Conservation (phyloP, 768 basidiomycete genomes). For the Sporobolomyces pararoseus region DNA sequence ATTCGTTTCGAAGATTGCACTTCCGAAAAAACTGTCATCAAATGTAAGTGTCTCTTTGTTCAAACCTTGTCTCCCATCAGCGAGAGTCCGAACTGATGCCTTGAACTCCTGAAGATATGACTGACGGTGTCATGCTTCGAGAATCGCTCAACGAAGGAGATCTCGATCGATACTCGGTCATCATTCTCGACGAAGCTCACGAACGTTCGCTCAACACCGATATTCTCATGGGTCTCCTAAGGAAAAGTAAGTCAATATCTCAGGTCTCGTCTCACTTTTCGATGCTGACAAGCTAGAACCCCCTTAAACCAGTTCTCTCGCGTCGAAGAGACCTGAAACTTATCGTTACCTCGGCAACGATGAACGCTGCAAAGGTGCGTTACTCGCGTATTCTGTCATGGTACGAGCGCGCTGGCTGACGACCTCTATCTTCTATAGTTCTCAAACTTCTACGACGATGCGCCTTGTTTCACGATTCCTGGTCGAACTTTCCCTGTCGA, state of each 20-base stretch:
- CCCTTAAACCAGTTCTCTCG: slow-evolving; percentile 62
- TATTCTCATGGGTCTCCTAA: slow-evolving; percentile 91
- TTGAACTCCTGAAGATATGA: too few relatives aligned
- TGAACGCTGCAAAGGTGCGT: slow-evolving; percentile 95
- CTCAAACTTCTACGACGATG: slow-evolving; percentile 89
- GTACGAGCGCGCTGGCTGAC: background rate
- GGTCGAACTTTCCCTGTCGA: slow-evolving; percentile 97
- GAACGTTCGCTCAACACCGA: slow-evolving; percentile 96
- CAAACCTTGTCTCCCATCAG: too few relatives aligned
- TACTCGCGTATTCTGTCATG: too few relatives aligned
- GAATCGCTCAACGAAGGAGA: slow-evolving; percentile 99
- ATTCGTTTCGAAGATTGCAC: slow-evolving; percentile 99
- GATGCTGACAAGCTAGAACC: slow-evolving; percentile 10
- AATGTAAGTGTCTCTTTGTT: slow-evolving; percentile 62
- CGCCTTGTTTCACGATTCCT: slow-evolving; percentile 88
- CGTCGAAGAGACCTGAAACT: slow-evolving; percentile 88
- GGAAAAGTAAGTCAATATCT: slow-evolving; percentile 67
- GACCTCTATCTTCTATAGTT: slow-evolving; percentile 59
- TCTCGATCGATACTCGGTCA: slow-evolving; percentile 89
- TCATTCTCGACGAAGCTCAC: slow-evolving; percentile 98
- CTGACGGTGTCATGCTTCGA: slow-evolving; percentile 94
- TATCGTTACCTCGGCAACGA: slow-evolving; percentile 97
- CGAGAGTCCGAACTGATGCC: too few relatives aligned
- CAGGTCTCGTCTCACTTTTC: background rate
- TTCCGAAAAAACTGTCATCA: slow-evolving; percentile 87